Base-by-base conservation (phyloP, 257 asterid genomes). In the Handroanthus guayacan region DNA sequence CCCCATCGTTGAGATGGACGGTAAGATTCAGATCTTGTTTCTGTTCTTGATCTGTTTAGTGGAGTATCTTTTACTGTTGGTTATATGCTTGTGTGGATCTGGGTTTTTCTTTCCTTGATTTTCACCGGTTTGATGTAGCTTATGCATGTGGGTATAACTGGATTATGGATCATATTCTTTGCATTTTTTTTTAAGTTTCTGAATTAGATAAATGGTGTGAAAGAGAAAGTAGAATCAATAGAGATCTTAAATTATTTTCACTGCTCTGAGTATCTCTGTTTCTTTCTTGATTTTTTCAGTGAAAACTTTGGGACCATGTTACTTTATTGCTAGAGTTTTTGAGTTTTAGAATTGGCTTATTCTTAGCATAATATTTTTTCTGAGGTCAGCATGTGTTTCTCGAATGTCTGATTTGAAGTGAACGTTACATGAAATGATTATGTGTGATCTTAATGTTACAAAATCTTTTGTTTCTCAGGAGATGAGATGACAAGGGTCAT, bases 401-500 rank as follows among this genome's bases (percentile, higher is more conserved):
- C 11, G 41, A 67, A 72, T 67, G 39, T 58, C 57, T 65, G 79
- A 66, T 60, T 16, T 51, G 82, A 79, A 67, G 60, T 34, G 36
- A 66, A 31, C 38, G 80, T 20, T 20, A 36, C 1, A 48, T 63
- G 61, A 50, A 61, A n/a, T 55, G 63, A 10, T 64, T 69, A 14
- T 55, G 18, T 43, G 54, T 14, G 56, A 18, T 65, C 55, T 39
- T 61, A 9, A 10, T 67, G 39, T 38, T 61, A 11, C 43, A 63
- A 60, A 74, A 67, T 66, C 50, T 78, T 56, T 18, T 11, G 60
- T 56, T 52, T 39, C 82, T 81, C 90, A 95, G 99, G 99, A 63
- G 99, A 95, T 85, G 99, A 95, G 87, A 95, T 95, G 99, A 95
- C 99, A 68, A 87, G 98, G 81, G 98, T 95, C 75, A 91, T 95